These are phyloP conservation scores for Cystobasidium ongulense DNA, from an alignment of 768 basidiomycete species.

Conservation along the genomic window DNA sequence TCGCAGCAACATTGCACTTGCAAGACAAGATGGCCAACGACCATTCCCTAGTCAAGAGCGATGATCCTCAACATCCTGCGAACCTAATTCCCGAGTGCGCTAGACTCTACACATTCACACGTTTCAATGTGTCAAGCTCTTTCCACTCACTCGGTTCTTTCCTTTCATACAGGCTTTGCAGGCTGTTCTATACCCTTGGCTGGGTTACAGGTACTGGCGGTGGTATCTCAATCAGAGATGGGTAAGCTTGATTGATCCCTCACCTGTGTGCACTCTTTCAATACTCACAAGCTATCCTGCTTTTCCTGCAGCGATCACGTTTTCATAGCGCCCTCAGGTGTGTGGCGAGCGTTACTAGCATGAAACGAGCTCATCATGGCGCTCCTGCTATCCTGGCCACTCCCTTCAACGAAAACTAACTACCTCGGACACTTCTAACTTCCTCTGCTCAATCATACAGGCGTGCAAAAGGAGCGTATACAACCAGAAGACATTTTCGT, in stretches of 20 bases:
- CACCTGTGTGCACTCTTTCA: not conserved
- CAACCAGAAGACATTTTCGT: constrained; percentile 77
- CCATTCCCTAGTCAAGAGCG: constrained; percentile 43
- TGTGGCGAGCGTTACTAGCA: not conserved
- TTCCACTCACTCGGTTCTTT: not conserved
- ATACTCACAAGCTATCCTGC: not conserved
- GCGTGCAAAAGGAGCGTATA: constrained; percentile 85
- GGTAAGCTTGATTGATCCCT: constrained; percentile 32
- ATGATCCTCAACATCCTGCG: constrained; percentile 60
- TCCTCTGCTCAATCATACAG: constrained; percentile 76
- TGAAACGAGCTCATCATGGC: not conserved
- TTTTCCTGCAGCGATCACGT: constrained; percentile 4
- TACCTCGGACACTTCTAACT: constrained; percentile 50
- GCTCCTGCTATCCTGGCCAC: not conserved
- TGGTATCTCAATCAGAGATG: constrained; percentile 41
- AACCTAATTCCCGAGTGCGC: constrained; percentile 67
- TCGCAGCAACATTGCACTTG: too few relatives aligned
- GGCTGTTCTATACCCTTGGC: constrained; percentile 72
- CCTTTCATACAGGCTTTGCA: constrained; percentile 51
- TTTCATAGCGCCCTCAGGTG: constrained; percentile 14
- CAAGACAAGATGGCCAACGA: constrained; percentile 6
- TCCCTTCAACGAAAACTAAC: not conserved
- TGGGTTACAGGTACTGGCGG: constrained; percentile 86
- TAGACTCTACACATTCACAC: not conserved
- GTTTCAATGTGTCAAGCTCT: not conserved